Percentiles rank a stretch among this genome's conserved stretches.
These are phyloP conservation scores for Candida corydali DNA, from an alignment of 805 yeast genomes.

Conservation along the genomic window DNA sequence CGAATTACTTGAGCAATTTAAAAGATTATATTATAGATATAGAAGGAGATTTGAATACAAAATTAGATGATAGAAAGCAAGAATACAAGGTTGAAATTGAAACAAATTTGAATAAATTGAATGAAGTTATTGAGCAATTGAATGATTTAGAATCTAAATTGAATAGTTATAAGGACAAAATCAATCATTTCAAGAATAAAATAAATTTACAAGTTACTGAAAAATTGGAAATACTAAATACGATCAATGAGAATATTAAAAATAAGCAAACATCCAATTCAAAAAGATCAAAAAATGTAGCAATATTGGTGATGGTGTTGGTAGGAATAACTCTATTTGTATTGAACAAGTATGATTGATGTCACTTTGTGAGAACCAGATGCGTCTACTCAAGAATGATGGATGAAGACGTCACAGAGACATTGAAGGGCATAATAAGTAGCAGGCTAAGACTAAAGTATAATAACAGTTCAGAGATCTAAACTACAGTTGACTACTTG, in stretches of 20 bases:
- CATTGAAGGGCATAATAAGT: too few relatives aligned
- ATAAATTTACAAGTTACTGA: conserved; percentile 23
- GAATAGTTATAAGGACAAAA: conserved; percentile 17
- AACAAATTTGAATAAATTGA: conserved; percentile 22
- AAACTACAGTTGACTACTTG: too few relatives aligned
- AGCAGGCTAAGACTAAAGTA: too few relatives aligned
- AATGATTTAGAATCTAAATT: conserved; percentile 23
- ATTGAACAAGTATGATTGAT: not conserved
- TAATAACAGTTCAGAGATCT: too few relatives aligned
- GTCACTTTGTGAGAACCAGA: too few relatives aligned
- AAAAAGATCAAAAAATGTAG: conserved; percentile 14
- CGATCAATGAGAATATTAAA: conserved; percentile 22
- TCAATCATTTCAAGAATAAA: conserved; percentile 21
- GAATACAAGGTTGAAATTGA: conserved; percentile 24
- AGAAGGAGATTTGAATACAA: conserved; percentile 14
- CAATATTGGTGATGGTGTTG: not conserved
- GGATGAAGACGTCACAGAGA: too few relatives aligned
- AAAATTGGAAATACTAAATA: conserved; percentile 29
- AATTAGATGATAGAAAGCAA: conserved; percentile 15
- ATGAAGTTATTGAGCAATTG: conserved; percentile 23
- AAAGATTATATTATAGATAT: conserved; percentile 16
- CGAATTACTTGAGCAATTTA: conserved; percentile 15
- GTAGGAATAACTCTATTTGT: conserved; percentile 5
- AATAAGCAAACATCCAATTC: conserved; percentile 17
- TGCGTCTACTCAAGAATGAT: too few relatives aligned